Base-by-base conservation (phyloP, 2,329 filamentous ascomycete genomes). In the Paraphoma chrysanthemicola region DNA sequence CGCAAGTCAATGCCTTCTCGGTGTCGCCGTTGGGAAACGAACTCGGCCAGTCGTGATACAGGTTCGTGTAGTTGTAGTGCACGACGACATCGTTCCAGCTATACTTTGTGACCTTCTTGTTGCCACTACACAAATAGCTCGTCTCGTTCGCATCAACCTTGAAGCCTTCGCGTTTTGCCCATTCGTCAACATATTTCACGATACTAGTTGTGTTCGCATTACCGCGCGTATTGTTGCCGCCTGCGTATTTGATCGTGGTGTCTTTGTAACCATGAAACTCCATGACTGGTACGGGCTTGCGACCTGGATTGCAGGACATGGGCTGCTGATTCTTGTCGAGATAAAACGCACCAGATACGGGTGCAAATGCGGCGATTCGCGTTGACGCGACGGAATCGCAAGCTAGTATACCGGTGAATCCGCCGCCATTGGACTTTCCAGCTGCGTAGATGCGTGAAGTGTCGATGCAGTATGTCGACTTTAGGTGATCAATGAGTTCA, bases 341-440 rank as follows among this genome's bases (percentile, higher is more conserved):
- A 61, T 85, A 84, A 44, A 77, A 79, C 4, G 81, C 82, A 6
- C 79, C 81, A 1, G 80, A 78, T 7, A 80, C 79, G 7, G 80
- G 75, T 0, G 80, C 82, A 59, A 85, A 85, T 1, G 82, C 82
- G 6, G 82, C 82, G 49, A 85, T 80, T 5, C 71, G 72, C 4
- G 64, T 66, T 4, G 79, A 79, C 3, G 78, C 73, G 8, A 70
- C 70, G 2, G 77, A 64, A 31, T 81, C 74, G 67, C 82, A 85
- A 3, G 83, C 82, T 5, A 84, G 76, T 1, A 78, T 63, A 18
- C 78, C 78, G 23, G 82, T 79, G 43, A 82, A 81, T 10, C 80
- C 84, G 1, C 82, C 85, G 6, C 83, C 85, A 46, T 86, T 85
- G 62, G 78, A 85, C 62, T 86, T 85, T 44, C 81, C 82, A 1